Percentiles rank a stretch among this genome's conserved stretches.
phyloP scores from a whole-genome alignment of 345 rosid species.

The Salix arbutifolia region DNA sequence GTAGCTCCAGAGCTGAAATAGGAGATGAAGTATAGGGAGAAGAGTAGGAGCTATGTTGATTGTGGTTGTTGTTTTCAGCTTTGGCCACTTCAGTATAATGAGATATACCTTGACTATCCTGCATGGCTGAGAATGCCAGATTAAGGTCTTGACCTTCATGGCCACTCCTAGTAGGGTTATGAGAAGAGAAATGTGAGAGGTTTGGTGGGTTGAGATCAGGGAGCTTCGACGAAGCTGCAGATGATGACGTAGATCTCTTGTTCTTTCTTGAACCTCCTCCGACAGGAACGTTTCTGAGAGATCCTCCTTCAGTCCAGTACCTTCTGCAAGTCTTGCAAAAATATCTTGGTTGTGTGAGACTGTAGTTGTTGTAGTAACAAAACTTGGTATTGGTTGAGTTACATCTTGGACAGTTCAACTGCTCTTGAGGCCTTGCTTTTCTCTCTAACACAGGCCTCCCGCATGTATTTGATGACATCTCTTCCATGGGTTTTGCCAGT shows the following conservation, averaged over 20 bases:
- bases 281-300: constrained; percentile 54
- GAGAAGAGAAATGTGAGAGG: constrained; percentile 35
- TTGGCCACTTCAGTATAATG: constrained; percentile 25
- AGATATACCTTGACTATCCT: constrained; percentile 28
- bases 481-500: constrained; percentile 23
- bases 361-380: constrained; percentile 28
- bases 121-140: constrained; percentile 37
- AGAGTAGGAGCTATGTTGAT: constrained; percentile 13
- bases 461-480: constrained; percentile 13
- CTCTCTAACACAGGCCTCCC: constrained; percentile 22
- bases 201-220: constrained; percentile 52
- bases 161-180: constrained; percentile 36
- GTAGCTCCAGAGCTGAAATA: constrained; percentile 44
- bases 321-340: constrained; percentile 34
- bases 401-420: constrained; percentile 33
- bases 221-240: constrained; percentile 29
- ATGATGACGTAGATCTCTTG: constrained; percentile 31
- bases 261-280: constrained; percentile 57
- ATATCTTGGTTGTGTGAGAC: constrained; percentile 29
- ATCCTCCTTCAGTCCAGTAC: constrained; percentile 56
- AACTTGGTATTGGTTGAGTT: constrained; percentile 25
- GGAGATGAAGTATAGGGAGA: constrained; percentile 19
- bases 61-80: constrained; percentile 14
- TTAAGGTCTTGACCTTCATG: constrained; percentile 46
- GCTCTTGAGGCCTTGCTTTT: constrained; percentile 28